phyloP scores from a whole-genome alignment of 2,329 filamentous ascomycete species.

The Cadophora malorum region DNA sequence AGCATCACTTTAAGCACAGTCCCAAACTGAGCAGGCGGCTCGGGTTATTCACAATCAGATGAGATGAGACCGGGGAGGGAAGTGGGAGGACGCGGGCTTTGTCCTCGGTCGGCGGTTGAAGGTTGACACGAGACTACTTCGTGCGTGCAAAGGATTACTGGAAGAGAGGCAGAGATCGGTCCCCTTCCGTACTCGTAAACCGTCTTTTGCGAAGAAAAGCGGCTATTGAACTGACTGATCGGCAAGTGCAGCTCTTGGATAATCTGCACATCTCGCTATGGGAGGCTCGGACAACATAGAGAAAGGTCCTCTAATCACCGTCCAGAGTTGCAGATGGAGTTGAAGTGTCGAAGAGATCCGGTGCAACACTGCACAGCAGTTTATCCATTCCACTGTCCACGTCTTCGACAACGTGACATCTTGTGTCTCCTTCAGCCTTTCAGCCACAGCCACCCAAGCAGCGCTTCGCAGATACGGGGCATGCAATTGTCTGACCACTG shows the following conservation, averaged over 20 bases:
- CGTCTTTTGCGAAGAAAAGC: background rate
- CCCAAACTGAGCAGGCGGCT: background rate
- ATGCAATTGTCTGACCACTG: conserved; percentile 17
- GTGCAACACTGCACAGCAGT: conserved; percentile 7
- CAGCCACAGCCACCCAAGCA: conserved; percentile 9
- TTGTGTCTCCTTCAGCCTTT: conserved; percentile 1
- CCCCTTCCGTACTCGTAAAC: conserved; percentile 4
- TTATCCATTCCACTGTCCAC: conserved; percentile 6
- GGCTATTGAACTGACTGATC: conserved; percentile 10
- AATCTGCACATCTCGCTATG: background rate
- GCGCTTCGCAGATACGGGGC: background rate
- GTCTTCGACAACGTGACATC: conserved; percentile 10
- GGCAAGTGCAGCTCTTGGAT: background rate
- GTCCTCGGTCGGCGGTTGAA: conserved; percentile 9
- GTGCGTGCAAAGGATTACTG: background rate
- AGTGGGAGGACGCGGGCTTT: background rate
- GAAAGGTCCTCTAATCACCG: background rate
- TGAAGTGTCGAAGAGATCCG: background rate
- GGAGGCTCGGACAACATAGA: background rate
- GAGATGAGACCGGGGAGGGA: conserved; percentile 7
- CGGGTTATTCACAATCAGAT: background rate
- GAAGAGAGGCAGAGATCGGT: background rate
- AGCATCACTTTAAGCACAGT: background rate
- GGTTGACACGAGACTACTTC: conserved; percentile 7
- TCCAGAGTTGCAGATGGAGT: background rate